Conservation (phyloP, 768 basidiomycete species). For the Mycena amicta region DNA sequence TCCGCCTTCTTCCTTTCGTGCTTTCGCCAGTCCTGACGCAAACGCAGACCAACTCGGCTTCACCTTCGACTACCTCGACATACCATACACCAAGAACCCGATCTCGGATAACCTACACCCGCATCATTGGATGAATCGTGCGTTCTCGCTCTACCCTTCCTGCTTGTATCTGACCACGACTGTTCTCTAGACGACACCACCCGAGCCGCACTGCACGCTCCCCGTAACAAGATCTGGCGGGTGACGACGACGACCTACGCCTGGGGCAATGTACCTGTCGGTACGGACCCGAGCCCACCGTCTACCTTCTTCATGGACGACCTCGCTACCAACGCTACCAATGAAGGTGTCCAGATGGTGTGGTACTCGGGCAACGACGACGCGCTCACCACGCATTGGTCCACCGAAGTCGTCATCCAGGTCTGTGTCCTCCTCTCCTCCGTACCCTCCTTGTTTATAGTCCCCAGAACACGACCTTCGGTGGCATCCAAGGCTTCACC, state of each 20-base stretch:
- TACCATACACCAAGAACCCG: constrained; percentile 13
- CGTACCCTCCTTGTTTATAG: not conserved
- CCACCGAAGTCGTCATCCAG: constrained; percentile 46
- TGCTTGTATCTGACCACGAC: not conserved
- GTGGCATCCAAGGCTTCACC: constrained; percentile 55
- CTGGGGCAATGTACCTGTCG: constrained; percentile 1
- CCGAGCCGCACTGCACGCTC: constrained; percentile 51
- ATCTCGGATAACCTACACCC: constrained; percentile 31
- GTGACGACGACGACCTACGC: constrained; percentile 4
- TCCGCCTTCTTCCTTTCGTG: not conserved
- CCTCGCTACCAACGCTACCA: constrained; percentile 47
- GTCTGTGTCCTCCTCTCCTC: constrained; percentile 21
- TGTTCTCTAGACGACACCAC: constrained; percentile 38
- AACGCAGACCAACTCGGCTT: constrained; percentile 6
- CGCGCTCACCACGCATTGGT: constrained; percentile 46
- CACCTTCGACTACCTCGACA: constrained; percentile 12
- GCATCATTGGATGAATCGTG: constrained; percentile 40
- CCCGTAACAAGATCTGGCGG: constrained; percentile 31
- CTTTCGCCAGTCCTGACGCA: not conserved
- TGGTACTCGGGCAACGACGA: constrained; percentile 57
- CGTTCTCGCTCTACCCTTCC: constrained; percentile 11
- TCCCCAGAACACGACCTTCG: constrained; percentile 54
- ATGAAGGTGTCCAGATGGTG: constrained; percentile 36
- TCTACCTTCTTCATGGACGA: constrained; percentile 42
- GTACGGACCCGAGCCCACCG: not conserved